A percentile compares a stretch with the other conserved stretches of the same genome.
These are phyloP conservation scores for Xylaria sp. DNA, from an alignment of 2,329 filamentous ascomycete species.

Conservation along the genomic window DNA sequence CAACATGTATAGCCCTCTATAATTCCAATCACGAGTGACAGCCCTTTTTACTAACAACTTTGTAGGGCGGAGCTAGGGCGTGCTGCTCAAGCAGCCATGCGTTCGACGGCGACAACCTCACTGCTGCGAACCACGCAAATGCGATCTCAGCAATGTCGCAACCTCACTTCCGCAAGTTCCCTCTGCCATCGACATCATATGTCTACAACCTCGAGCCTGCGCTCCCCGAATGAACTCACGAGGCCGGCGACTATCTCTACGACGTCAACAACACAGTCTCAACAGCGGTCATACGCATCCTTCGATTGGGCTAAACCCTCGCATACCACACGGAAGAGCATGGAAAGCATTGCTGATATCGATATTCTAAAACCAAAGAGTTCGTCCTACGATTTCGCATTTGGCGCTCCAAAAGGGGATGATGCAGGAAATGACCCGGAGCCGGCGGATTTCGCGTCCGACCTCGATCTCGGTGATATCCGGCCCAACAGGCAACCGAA, in stretches of 20 bases:
- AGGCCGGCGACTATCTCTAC: slow-evolving; percentile 1
- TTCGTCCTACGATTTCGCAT: slow-evolving; percentile 34
- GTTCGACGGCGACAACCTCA: slow-evolving; percentile 38
- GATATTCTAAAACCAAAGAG: slow-evolving; percentile 42
- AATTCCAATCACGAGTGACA: background rate
- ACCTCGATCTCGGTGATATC: slow-evolving; percentile 42
- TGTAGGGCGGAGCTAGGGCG: slow-evolving; percentile 46
- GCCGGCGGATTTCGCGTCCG: slow-evolving; percentile 13
- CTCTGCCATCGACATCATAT: slow-evolving; percentile 31
- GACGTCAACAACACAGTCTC: slow-evolving; percentile 19
- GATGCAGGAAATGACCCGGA: background rate
- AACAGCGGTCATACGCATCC: slow-evolving; percentile 30
- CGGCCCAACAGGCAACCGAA: background rate
- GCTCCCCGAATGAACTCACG: slow-evolving; percentile 16
- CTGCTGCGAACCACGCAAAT: slow-evolving; percentile 41
- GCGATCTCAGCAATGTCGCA: slow-evolving; percentile 36
- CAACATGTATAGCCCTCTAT: slow-evolving; percentile 39
- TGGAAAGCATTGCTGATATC: slow-evolving; percentile 30
- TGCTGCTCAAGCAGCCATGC: slow-evolving; percentile 42
- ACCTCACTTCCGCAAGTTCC: slow-evolving; percentile 15
- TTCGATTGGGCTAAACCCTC: slow-evolving; percentile 32
- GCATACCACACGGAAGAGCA: slow-evolving; percentile 1
- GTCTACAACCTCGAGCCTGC: slow-evolving; percentile 35
- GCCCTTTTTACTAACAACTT: slow-evolving; percentile 20
- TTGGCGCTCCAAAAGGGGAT: background rate